Conservation (phyloP, 179 eudicot species). For the Heliamphora pulchella region DNA sequence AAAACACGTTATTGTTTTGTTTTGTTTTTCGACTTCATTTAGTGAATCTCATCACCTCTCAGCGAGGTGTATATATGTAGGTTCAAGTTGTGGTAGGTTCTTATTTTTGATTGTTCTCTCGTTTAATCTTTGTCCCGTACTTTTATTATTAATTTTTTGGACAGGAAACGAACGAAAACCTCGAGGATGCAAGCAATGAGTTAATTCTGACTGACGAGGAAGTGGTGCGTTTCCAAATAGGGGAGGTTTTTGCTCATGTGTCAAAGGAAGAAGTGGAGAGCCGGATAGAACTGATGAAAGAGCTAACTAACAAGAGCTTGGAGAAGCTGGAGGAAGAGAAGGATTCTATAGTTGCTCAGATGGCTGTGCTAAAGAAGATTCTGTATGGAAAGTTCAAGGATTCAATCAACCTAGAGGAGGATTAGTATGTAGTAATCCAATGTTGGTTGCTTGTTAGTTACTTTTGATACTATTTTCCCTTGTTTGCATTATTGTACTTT, state of each 20-base stretch:
- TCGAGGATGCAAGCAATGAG: constrained; percentile 93
- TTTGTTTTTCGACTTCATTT: background rate
- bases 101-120: background rate
- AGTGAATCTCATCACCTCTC: background rate
- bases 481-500: too few species aligned
- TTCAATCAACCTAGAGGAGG: constrained; percentile 95
- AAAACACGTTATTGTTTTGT: background rate
- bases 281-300: constrained; percentile 74
- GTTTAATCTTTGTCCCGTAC: background rate
- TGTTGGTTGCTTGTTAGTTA: background rate
- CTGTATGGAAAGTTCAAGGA: constrained; percentile 88
- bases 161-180: constrained; percentile 54
- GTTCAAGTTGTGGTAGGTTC: background rate
- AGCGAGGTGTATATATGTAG: background rate
- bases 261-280: constrained; percentile 82
- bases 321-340: constrained; percentile 86
- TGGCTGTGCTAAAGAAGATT: constrained; percentile 78
- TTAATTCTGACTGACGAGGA: constrained; percentile 84
- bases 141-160: background rate
- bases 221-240: constrained; percentile 79
- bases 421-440: constrained; percentile 21
- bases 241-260: constrained; percentile 93
- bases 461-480: background rate
- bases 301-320: constrained; percentile 48
- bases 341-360: constrained; percentile 55